A percentile compares a stretch with the other conserved stretches of the same genome.
Evolutionary conservation across 768 basidiomycete species (phyloP).

Genomic region (Hemileccinum rubropunctum): DNA sequence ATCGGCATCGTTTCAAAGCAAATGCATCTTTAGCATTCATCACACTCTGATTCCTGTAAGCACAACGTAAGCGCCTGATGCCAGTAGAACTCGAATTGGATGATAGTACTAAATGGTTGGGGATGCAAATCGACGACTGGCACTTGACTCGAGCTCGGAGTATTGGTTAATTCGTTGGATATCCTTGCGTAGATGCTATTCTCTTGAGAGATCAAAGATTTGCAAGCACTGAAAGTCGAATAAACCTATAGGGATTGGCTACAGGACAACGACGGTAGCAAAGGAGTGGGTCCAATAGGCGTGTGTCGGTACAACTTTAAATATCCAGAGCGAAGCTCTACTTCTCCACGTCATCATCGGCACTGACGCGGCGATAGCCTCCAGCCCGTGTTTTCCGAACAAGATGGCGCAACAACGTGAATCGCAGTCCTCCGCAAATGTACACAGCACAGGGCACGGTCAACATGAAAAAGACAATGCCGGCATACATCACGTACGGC

Average conservation of each 20-base stretch:
- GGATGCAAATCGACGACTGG: no score
- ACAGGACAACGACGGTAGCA: not conserved
- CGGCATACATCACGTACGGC: constrained; percentile 19
- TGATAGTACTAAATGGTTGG: no score
- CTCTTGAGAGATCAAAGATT: no score
- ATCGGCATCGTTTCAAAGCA: no score
- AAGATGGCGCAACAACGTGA: constrained; percentile 35
- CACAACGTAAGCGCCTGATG: no score
- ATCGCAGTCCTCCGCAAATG: constrained; percentile 43
- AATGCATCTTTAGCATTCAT: no score
- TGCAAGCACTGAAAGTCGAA: not conserved
- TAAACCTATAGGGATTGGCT: not conserved
- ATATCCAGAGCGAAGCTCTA: constrained; percentile 10
- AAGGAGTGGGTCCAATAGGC: not conserved
- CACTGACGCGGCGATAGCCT: constrained; percentile 45
- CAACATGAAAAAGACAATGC: constrained; percentile 38
- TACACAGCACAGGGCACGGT: constrained; percentile 44
- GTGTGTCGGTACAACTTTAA: not conserved
- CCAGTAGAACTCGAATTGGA: no score
- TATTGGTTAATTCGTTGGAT: no score
- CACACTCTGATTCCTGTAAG: no score
- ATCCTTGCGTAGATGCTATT: no score
- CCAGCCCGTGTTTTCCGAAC: constrained; percentile 35
- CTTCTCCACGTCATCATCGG: constrained; percentile 52
- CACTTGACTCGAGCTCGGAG: no score